These are phyloP conservation scores for Lodderomyces jiufengensis DNA, from an alignment of 1,139 yeast genomes.

Conservation along the genomic window DNA sequence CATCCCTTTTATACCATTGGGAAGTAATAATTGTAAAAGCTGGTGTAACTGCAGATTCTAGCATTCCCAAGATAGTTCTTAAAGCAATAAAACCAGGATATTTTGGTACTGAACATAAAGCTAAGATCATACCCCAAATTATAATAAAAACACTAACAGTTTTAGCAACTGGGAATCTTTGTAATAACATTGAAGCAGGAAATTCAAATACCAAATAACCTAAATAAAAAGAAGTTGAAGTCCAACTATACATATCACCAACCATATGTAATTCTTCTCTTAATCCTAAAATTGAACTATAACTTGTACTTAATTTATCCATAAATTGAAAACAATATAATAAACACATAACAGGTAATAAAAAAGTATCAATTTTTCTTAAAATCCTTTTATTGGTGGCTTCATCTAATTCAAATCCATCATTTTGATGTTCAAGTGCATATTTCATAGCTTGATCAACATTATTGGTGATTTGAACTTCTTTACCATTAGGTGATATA, in stretches of 20 bases:
- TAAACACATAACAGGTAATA: slow-evolving; percentile 54
- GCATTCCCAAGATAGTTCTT: slow-evolving; percentile 43
- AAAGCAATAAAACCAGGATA: slow-evolving; percentile 31
- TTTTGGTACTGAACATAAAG: slow-evolving; percentile 26
- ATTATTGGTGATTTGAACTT: slow-evolving; percentile 27
- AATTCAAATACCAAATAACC: slow-evolving; percentile 49
- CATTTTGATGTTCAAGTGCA: slow-evolving; percentile 19
- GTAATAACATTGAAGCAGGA: slow-evolving; percentile 41
- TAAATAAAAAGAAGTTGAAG: slow-evolving; percentile 53
- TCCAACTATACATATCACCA: slow-evolving; percentile 54
- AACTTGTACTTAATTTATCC: slow-evolving; percentile 59
- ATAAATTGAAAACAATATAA: slow-evolving; percentile 59
- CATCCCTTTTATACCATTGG: slow-evolving; percentile 25
- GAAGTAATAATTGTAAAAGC: slow-evolving; percentile 51
- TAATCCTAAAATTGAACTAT: slow-evolving; percentile 61
- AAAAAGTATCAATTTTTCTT: slow-evolving; percentile 49
- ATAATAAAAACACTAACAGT: slow-evolving; percentile 23
- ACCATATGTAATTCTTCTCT: slow-evolving; percentile 45
- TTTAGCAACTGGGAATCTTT: slow-evolving; percentile 31
- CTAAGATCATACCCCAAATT: slow-evolving; percentile 29
- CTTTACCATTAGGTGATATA: slow-evolving; percentile 28
- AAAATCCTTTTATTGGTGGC: slow-evolving; percentile 17
- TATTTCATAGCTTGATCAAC: slow-evolving; percentile 34
- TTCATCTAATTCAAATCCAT: slow-evolving; percentile 17
- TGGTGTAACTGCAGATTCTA: slow-evolving; percentile 54